Conservation (phyloP, 176 grass and related monocot genomes). For the Melocanna baccifera region DNA sequence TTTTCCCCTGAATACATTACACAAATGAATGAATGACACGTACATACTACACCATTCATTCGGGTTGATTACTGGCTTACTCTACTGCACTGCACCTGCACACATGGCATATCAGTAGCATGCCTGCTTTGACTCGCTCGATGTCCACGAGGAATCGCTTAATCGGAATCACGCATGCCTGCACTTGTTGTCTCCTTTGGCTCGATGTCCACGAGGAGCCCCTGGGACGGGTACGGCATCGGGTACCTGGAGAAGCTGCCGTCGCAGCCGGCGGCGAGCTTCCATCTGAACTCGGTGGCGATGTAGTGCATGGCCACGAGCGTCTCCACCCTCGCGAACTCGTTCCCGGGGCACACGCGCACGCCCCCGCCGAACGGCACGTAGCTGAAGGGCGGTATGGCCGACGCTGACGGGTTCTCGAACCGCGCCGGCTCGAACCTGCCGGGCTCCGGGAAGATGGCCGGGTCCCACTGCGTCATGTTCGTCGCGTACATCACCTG, state of each 20-base stretch:
- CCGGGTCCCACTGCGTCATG: constrained; percentile 25
- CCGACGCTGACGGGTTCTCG: neutral
- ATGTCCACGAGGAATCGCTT: no score
- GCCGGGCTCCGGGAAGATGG: constrained; percentile 31
- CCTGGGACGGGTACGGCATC: neutral
- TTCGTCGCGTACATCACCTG: constrained; percentile 9
- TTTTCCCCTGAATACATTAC: neutral
- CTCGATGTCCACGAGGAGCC: constrained; percentile 17
- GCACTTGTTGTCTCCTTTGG: neutral
- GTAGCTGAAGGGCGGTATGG: constrained; percentile 28
- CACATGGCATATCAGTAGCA: no score
- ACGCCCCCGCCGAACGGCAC: constrained; percentile 29
- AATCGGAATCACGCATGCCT: no score
- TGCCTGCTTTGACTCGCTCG: no score
- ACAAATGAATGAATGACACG: neutral
- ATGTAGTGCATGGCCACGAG: constrained; percentile 28
- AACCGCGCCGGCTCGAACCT: constrained; percentile 38
- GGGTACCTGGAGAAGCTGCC: constrained; percentile 20
- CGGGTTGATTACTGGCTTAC: neutral
- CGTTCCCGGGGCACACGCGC: constrained; percentile 35
- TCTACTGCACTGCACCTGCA: no score
- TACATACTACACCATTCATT: neutral
- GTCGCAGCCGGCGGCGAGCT: constrained; percentile 6
- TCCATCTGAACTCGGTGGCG: constrained; percentile 31
- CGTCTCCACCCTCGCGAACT: constrained; percentile 31